These are phyloP conservation scores for Paramecium sexaurelia DNA, from an alignment of 73 alveolate genomes.

Conservation along the genomic window DNA sequence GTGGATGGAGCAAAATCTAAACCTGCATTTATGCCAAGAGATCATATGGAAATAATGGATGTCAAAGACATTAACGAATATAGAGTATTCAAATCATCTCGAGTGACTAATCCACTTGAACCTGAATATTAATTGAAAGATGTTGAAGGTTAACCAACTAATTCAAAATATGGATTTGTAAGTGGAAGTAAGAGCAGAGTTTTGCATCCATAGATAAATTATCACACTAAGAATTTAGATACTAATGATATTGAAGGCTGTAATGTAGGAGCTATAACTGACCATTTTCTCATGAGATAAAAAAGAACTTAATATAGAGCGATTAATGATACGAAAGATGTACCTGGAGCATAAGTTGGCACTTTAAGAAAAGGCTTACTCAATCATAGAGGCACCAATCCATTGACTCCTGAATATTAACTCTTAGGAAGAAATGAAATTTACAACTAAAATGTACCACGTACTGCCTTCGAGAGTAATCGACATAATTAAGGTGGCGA, in stretches of 20 bases:
- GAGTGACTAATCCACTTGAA: slow-evolving; percentile 94
- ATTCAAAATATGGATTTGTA: slow-evolving; percentile 78
- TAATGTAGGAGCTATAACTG: slow-evolving; percentile 66
- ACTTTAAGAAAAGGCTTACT: slow-evolving; percentile 80
- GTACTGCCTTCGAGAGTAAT: not conserved
- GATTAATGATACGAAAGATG: slow-evolving; percentile 60
- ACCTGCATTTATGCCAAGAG: slow-evolving; percentile 73
- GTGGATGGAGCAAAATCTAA: slow-evolving; percentile 93
- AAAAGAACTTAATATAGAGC: slow-evolving; percentile 56
- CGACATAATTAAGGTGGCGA: not conserved
- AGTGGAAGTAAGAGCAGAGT: slow-evolving; percentile 76
- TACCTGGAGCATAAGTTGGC: slow-evolving; percentile 73
- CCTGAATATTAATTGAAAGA: slow-evolving; percentile 83
- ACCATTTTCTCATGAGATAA: slow-evolving; percentile 59
- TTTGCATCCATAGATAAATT: slow-evolving; percentile 75
- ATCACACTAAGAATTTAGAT: slow-evolving; percentile 68
- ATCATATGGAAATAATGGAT: slow-evolving; percentile 81
- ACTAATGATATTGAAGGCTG: slow-evolving; percentile 82
- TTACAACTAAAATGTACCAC: not conserved
- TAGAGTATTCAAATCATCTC: slow-evolving; percentile 63
- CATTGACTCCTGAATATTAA: slow-evolving; percentile 79
- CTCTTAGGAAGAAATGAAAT: slow-evolving; percentile 77
- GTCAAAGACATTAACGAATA: slow-evolving; percentile 71
- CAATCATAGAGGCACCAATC: slow-evolving; percentile 81
- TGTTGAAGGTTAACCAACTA: slow-evolving; percentile 77